phyloP scores from a whole-genome alignment of 2,329 filamentous ascomycete species.

The Monosporascus sp. region DNA sequence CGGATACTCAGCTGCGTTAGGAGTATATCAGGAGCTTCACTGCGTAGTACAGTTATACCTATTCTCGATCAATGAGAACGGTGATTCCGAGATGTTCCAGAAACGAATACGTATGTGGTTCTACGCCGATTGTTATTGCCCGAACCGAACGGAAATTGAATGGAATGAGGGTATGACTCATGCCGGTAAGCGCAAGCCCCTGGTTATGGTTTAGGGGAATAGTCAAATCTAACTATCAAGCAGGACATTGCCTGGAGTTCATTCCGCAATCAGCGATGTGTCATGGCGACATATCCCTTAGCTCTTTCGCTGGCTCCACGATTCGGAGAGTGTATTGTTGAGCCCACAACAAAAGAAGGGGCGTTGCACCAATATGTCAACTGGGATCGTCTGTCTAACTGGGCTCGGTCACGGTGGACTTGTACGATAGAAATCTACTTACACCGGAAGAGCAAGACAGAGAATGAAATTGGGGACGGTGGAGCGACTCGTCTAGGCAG shows the following conservation, averaged over 20 bases:
- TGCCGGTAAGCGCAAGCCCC: background rate
- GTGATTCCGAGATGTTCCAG: background rate
- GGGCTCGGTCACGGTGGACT: background rate
- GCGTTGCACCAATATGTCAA: background rate
- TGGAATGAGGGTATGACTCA: background rate
- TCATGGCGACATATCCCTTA: conserved; percentile 3
- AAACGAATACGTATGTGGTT: conserved; percentile 3
- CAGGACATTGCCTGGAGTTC: conserved; percentile 7
- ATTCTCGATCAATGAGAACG: background rate
- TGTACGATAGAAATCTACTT: background rate
- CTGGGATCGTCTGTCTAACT: background rate
- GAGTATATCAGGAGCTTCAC: conserved; percentile 6
- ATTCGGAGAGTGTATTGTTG: background rate
- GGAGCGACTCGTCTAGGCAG: too few species aligned
- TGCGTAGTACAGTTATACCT: conserved; percentile 2
- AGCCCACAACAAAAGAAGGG: background rate
- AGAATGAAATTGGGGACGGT: too few species aligned
- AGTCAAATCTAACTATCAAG: background rate
- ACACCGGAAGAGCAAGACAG: background rate
- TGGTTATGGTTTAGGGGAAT: background rate
- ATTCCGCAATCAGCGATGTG: conserved; percentile 1
- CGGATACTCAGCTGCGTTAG: conserved; percentile 1
- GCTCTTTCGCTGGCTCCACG: background rate
- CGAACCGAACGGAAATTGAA: conserved; percentile 1
- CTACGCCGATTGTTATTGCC: conserved; percentile 6